These are phyloP conservation scores for Cicer cuneatum DNA, from an alignment of 306 rosid genomes.

Conservation along the genomic window DNA sequence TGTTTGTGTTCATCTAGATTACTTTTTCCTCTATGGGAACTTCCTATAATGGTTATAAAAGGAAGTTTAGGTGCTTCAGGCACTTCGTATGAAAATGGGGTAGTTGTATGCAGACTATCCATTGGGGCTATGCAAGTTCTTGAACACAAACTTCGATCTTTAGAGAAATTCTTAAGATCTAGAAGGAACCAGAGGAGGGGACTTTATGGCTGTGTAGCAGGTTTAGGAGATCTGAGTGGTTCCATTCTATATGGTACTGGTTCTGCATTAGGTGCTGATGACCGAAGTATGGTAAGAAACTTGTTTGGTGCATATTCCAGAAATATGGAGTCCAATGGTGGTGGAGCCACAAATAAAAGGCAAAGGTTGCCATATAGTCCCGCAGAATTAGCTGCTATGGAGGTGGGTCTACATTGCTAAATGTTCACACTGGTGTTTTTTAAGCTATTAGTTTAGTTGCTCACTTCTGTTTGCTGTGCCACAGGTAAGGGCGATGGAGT, in stretches of 20 bases:
- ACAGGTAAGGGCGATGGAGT: slow-evolving; percentile 99
- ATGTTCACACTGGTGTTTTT: slow-evolving; percentile 20
- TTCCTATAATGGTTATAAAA: slow-evolving; percentile 81
- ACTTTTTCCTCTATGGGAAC: slow-evolving; percentile 97
- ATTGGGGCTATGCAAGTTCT: slow-evolving; percentile 90
- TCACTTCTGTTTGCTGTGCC: slow-evolving; percentile 48
- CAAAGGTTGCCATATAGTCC: slow-evolving; percentile 93
- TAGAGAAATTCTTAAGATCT: slow-evolving; percentile 86
- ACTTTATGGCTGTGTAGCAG: slow-evolving; percentile 97
- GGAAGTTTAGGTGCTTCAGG: slow-evolving; percentile 65
- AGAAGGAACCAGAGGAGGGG: slow-evolving; percentile 97
- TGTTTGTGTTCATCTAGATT: slow-evolving; percentile 90
- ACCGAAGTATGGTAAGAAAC: slow-evolving; percentile 83
- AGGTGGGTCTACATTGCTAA: slow-evolving; percentile 62
- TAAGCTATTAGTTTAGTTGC: slow-evolving; percentile 32
- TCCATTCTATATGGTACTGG: slow-evolving; percentile 86
- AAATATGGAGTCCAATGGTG: slow-evolving; percentile 71
- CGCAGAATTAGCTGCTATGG: slow-evolving; percentile 98
- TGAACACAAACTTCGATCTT: slow-evolving; percentile 78
- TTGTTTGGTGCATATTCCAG: slow-evolving; percentile 84
- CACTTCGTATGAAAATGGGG: slow-evolving; percentile 63
- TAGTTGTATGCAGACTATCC: slow-evolving; percentile 84
- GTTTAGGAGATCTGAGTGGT: slow-evolving; percentile 86
- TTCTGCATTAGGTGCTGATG: slow-evolving; percentile 79
- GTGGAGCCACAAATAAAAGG: slow-evolving; percentile 76